Evolutionary conservation across 176 grass and related monocot genomes (phyloP).

Genomic region (Tillandsia leiboldiana): DNA sequence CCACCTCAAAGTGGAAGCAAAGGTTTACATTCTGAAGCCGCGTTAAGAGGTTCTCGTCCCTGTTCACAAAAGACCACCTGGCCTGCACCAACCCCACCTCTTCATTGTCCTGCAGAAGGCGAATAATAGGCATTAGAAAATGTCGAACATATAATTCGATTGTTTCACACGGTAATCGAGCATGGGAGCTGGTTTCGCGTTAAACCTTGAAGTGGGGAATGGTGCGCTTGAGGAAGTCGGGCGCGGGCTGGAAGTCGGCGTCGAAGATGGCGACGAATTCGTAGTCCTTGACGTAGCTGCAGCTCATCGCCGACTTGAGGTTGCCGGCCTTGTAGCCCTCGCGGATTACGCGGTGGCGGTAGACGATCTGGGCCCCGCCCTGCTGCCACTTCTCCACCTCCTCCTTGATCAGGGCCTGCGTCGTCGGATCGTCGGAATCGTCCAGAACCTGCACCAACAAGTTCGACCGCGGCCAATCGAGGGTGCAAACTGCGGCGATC

Average conservation of each 20-base stretch:
- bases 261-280: conserved; percentile 98
- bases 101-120: conserved; percentile 51
- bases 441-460: conserved; percentile 95
- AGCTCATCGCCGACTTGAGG: conserved; percentile 91
- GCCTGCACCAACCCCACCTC: conserved; percentile 92
- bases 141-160: no score
- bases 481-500: conserved; percentile 91
- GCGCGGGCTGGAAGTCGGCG: conserved; percentile 87
- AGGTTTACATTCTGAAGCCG: conserved; percentile 91
- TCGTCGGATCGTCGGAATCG: conserved; percentile 76
- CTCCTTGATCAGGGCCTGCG: conserved; percentile 67
- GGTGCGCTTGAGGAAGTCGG: conserved; percentile 73
- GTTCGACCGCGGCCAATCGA: conserved; percentile 93
- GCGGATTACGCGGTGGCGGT: conserved; percentile 73
- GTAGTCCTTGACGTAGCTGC: conserved; percentile 88
- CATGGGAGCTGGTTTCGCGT: no score
- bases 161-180: no score
- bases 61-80: conserved; percentile 97
- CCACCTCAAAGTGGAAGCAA: conserved; percentile 99
- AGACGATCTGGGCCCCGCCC: conserved; percentile 73
- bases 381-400: conserved; percentile 95
- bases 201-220: conserved; percentile 95
- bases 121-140: neutral
- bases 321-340: conserved; percentile 98
- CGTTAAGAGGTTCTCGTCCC: conserved; percentile 84